phyloP scores from a whole-genome alignment of 805 yeast genomes.

The Saturnispora dispora region DNA sequence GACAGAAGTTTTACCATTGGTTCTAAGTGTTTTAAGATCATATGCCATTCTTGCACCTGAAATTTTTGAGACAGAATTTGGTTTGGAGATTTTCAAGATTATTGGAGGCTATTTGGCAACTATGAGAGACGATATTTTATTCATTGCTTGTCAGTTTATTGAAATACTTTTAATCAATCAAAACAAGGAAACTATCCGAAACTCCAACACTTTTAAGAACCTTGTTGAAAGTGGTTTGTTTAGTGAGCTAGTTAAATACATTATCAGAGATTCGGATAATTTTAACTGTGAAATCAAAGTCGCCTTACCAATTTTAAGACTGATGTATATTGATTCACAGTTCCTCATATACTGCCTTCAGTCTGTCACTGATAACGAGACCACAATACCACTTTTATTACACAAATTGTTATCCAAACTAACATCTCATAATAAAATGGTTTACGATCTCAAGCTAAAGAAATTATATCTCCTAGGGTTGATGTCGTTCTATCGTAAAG shows the following conservation, averaged over 20 bases:
- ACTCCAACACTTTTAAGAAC: slow-evolving; percentile 16
- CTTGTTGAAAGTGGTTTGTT: slow-evolving; percentile 39
- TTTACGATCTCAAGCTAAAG: slow-evolving; percentile 67
- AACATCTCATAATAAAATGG: slow-evolving; percentile 31
- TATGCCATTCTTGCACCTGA: slow-evolving; percentile 45
- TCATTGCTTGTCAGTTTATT: slow-evolving; percentile 42
- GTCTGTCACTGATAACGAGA: neutral
- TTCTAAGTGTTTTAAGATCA: slow-evolving; percentile 53
- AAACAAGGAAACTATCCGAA: slow-evolving; percentile 10
- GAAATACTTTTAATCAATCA: slow-evolving; percentile 39
- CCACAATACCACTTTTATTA: slow-evolving; percentile 13
- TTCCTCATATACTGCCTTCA: slow-evolving; percentile 22
- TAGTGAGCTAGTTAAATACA: slow-evolving; percentile 32
- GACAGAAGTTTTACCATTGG: slow-evolving; percentile 64
- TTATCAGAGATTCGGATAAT: slow-evolving; percentile 35
- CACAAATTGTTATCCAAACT: slow-evolving; percentile 19
- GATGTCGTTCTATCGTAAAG: slow-evolving; percentile 23
- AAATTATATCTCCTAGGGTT: slow-evolving; percentile 36
- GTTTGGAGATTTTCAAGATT: slow-evolving; percentile 36
- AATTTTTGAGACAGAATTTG: slow-evolving; percentile 31
- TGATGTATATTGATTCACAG: slow-evolving; percentile 30
- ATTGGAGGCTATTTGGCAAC: slow-evolving; percentile 45
- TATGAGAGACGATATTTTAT: slow-evolving; percentile 65
- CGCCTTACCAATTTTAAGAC: slow-evolving; percentile 31
- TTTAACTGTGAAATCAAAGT: slow-evolving; percentile 34